Conservation (phyloP, 2,329 filamentous ascomycete genomes). For the Arthroderma sp. region DNA sequence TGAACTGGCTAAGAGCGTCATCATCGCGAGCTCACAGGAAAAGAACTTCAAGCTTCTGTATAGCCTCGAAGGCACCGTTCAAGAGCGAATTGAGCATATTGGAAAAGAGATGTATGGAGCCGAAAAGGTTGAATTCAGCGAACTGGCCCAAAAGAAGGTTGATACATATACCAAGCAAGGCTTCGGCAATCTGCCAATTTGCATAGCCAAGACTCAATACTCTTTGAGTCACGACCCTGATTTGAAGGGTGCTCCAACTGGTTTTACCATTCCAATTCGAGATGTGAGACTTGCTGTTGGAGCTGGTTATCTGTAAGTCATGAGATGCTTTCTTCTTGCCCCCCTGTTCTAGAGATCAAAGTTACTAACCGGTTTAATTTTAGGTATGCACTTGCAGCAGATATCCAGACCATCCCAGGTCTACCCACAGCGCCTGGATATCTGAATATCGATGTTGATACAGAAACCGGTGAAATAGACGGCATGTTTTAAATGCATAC, state of each 20-base stretch:
- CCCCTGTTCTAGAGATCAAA: background rate
- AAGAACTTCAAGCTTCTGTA: constrained; percentile 86
- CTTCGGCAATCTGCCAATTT: constrained; percentile 85
- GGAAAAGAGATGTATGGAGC: constrained; percentile 92
- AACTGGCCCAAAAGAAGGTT: constrained; percentile 89
- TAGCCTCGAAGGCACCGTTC: constrained; percentile 60
- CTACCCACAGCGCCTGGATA: constrained; percentile 91
- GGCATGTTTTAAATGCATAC: constrained; percentile 62
- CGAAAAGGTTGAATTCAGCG: constrained; percentile 76
- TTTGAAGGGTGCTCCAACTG: constrained; percentile 86
- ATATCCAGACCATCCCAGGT: constrained; percentile 96
- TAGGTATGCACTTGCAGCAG: constrained; percentile 82
- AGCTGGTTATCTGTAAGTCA: constrained; percentile 70
- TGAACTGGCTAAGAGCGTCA: constrained; percentile 75
- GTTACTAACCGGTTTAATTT: constrained; percentile 22
- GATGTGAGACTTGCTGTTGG: constrained; percentile 91
- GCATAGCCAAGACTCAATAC: constrained; percentile 97
- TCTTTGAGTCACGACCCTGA: constrained; percentile 84
- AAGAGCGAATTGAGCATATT: constrained; percentile 83
- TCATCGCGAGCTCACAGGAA: constrained; percentile 67
- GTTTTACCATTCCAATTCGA: constrained; percentile 86
- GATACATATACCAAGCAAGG: constrained; percentile 89
- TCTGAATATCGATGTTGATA: constrained; percentile 75
- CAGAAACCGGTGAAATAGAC: constrained; percentile 72
- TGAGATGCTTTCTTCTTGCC: background rate